A percentile compares a stretch with the other conserved stretches of the same genome.
phyloP scores from a whole-genome alignment of 257 asterid genomes.

The Linaria vulgaris region DNA sequence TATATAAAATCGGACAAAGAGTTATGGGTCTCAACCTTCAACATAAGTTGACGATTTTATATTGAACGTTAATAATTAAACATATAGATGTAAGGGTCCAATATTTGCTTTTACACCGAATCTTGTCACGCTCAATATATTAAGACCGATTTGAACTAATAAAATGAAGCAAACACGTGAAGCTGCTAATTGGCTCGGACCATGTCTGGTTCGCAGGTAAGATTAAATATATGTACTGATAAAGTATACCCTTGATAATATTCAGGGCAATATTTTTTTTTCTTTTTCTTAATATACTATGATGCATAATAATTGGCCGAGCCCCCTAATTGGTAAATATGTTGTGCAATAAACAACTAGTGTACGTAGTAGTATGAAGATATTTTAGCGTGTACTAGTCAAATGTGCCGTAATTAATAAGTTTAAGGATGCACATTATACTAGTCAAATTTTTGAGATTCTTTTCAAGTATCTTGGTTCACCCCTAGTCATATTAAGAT shows the following conservation, averaged over 20 bases:
- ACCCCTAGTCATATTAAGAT: too few relatives aligned
- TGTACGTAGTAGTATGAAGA: too few relatives aligned
- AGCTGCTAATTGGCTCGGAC: slow-evolving; percentile 17
- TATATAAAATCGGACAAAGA: background rate
- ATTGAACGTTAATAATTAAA: slow-evolving; percentile 6
- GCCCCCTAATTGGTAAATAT: too few relatives aligned
- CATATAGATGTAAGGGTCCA: background rate
- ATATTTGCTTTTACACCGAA: slow-evolving; percentile 14
- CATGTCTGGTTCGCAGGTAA: slow-evolving; percentile 21
- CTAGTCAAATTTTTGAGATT: too few relatives aligned
- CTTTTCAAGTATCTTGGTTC: too few relatives aligned
- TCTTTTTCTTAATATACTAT: too few relatives aligned
- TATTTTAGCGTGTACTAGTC: too few relatives aligned
- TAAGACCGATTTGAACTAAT: slow-evolving; percentile 9
- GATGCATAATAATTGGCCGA: too few relatives aligned
- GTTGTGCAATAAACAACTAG: too few relatives aligned
- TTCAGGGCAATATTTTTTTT: background rate
- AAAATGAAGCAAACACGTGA: slow-evolving; percentile 30
- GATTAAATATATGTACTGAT: slow-evolving; percentile 3
- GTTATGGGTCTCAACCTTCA: slow-evolving; percentile 31
- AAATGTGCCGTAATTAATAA: too few relatives aligned
- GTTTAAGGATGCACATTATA: too few relatives aligned
- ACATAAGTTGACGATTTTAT: too few relatives aligned
- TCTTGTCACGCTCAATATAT: slow-evolving; percentile 27
- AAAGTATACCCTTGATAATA: slow-evolving; percentile 19